Evolutionary conservation across 2,329 filamentous ascomycete genomes (phyloP), one percentile per base, ranked within the genome.

Genomic region (Mariannaea elegans): DNA sequence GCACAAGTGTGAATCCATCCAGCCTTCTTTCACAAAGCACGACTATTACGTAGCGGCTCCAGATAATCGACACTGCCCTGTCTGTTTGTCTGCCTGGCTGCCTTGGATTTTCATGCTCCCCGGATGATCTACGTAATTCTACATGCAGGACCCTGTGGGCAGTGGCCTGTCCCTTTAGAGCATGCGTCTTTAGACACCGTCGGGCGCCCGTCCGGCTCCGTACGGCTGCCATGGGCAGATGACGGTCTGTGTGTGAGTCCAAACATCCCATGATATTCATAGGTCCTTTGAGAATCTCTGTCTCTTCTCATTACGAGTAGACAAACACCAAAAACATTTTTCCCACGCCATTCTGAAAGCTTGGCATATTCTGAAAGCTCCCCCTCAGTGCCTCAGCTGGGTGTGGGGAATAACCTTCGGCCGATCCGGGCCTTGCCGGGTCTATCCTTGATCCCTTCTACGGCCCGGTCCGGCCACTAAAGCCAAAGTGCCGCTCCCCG

Each of bases 391-490:
- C 21, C 21, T 47, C 46, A 31, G 32, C 46, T 46, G 55, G 50
- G 34, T 49, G 58, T 61, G 56, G 60, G 58, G 57, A 58, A 57
- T 12, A 47, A 29, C 38, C 46, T 61, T 50, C 60, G 54, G 58
- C 61, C 56, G 61, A 56, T 19, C 55, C 49, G 57, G 45, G 36
- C 44, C 53, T 49, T 58, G 39, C 59, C 59, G 64, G 50, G 46
- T 42, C 60, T 32, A 62, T 51, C 47, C 51, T 59, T 46, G 56
- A 60, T 67, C 34, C 6, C 29, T 36, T 36, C 56, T 66, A 27
- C 67, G 67, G 67, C 64, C 64, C 67, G 67, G 67, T 65, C 67
- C 67, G 66, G 59, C 52, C 56, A 53, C 47, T 45, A 52, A 50
- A 55, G 51, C 53, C 57, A 55, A n/a, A 55, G 39, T 47, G 32